Percentiles rank a stretch among this genome's conserved stretches.
Conservation (phyloP, 495 filamentous ascomycete species). For the Penicillium parvum region DNA sequence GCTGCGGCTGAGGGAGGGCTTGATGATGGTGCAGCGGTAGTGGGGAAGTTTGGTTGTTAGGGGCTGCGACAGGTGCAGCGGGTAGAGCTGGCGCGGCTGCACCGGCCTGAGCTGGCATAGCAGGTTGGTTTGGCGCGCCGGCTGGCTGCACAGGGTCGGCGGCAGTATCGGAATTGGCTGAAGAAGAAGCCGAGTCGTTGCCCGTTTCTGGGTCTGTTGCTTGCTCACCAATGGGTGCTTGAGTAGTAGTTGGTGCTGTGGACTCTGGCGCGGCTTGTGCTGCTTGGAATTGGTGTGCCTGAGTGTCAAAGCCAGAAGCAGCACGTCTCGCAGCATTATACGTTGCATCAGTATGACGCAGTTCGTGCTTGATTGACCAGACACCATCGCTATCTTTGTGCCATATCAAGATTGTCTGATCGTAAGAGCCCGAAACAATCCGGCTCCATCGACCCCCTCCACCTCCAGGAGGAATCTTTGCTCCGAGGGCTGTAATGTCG, state of each 20-base stretch:
- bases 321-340: slow-evolving; percentile 33
- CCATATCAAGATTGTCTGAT: slow-evolving; percentile 94
- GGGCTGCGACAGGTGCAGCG: not conserved
- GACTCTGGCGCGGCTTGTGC: slow-evolving; percentile 7
- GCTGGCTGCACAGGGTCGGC: not conserved
- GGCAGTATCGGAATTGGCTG: not conserved
- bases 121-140: not conserved
- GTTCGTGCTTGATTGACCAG: slow-evolving; percentile 68
- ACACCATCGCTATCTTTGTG: slow-evolving; percentile 72
- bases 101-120: not conserved
- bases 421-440: slow-evolving; percentile 94
- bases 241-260: not conserved
- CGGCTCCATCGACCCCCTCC: slow-evolving; percentile 80
- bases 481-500: slow-evolving; percentile 72
- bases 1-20: slow-evolving; percentile 17
- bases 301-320: slow-evolving; percentile 18
- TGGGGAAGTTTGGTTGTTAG: slow-evolving; percentile 3
- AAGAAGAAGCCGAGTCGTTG: not conserved
- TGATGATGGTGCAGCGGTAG: slow-evolving; percentile 13
- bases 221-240: not conserved
- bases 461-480: slow-evolving; percentile 81
- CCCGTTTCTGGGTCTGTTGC: not conserved
- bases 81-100: not conserved
- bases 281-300: slow-evolving; percentile 27
- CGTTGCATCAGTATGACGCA: slow-evolving; percentile 65